Evolutionary conservation across 1,284 basidiomycete genomes (phyloP).

Genomic region (Neotropicomus parvogracilis): DNA sequence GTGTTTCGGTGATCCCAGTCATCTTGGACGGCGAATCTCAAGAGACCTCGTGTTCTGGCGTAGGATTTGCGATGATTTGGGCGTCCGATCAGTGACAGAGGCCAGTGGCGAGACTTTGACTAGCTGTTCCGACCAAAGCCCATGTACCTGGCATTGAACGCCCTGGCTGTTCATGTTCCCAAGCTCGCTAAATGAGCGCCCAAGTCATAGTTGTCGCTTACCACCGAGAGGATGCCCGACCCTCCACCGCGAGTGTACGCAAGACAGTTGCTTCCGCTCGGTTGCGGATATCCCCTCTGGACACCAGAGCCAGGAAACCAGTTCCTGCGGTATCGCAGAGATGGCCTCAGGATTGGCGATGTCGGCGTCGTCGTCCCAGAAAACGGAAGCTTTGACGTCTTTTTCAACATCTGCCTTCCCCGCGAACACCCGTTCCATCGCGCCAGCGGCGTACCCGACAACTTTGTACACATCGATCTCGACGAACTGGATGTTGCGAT

Average conservation of each 20-base stretch:
- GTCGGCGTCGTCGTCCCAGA: slow-evolving; percentile 12
- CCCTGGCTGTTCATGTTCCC: neutral
- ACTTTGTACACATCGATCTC: slow-evolving; percentile 2
- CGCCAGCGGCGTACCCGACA: slow-evolving; percentile 8
- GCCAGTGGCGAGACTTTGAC: too few relatives aligned
- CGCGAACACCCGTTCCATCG: slow-evolving; percentile 6
- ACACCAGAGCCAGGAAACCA: slow-evolving; percentile 21
- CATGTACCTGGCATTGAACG: too few relatives aligned
- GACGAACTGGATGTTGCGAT: neutral
- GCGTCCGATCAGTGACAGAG: too few relatives aligned
- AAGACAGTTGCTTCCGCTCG: slow-evolving; percentile 2
- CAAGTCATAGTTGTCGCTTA: neutral
- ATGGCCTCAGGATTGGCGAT: slow-evolving; percentile 27
- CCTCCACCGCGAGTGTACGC: slow-evolving; percentile 17
- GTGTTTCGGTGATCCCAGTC: too few relatives aligned
- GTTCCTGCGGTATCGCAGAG: slow-evolving; percentile 10
- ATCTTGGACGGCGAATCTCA: too few relatives aligned
- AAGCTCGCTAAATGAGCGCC: neutral
- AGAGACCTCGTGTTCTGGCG: too few relatives aligned
- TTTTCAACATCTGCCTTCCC: slow-evolving; percentile 29
- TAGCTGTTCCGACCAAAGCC: too few relatives aligned
- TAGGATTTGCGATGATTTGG: too few relatives aligned
- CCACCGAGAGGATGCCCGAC: neutral
- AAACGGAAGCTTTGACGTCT: slow-evolving; percentile 22
- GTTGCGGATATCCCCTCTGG: slow-evolving; percentile 11